A percentile compares a stretch with the other conserved stretches of the same genome.
phyloP scores from a whole-genome alignment of 495 filamentous ascomycete genomes.

The Pseudotulostoma volvatum region DNA sequence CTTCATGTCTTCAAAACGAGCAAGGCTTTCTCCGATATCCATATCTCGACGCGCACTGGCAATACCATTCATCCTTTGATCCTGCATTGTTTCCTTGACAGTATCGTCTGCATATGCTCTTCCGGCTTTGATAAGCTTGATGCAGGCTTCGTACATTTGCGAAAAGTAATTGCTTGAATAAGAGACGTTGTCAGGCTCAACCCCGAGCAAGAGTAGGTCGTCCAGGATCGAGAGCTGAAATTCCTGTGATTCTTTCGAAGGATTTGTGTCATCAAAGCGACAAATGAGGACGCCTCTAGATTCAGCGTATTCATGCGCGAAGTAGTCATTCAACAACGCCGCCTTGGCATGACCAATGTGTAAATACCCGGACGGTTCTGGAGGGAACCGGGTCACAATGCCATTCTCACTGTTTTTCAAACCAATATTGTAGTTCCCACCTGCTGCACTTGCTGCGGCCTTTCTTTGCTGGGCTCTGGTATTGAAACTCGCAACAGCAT shows the following conservation, averaged over 20 bases:
- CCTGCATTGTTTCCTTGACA: conserved; percentile 63
- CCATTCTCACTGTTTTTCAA: conserved; percentile 79
- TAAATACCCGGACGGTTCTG: conserved; percentile 90
- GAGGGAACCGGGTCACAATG: conserved; percentile 85
- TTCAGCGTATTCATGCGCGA: conserved; percentile 57
- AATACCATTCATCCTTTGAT: conserved; percentile 60
- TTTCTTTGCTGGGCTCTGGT: conserved; percentile 46
- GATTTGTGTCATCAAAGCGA: conserved; percentile 84
- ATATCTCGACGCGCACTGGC: conserved; percentile 60
- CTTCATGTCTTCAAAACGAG: conserved; percentile 80
- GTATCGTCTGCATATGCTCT: conserved; percentile 87
- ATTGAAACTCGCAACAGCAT: conserved; percentile 41
- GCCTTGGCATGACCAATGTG: conserved; percentile 93
- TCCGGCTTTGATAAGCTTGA: conserved; percentile 65
- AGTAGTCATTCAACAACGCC: conserved; percentile 83
- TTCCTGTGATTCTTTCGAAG: conserved; percentile 82
- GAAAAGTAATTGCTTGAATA: conserved; percentile 88
- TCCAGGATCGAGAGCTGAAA: conserved; percentile 79
- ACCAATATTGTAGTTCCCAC: conserved; percentile 79
- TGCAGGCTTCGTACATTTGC: conserved; percentile 60
- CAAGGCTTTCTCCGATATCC: conserved; percentile 64
- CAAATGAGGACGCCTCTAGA: conserved; percentile 52
- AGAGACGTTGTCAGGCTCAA: conserved; percentile 61
- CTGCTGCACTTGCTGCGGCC: conserved; percentile 59
- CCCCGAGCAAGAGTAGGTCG: conserved; percentile 72